Base-by-base conservation (phyloP, 176 grass and related monocot species). In the Elaeis guineensis region DNA sequence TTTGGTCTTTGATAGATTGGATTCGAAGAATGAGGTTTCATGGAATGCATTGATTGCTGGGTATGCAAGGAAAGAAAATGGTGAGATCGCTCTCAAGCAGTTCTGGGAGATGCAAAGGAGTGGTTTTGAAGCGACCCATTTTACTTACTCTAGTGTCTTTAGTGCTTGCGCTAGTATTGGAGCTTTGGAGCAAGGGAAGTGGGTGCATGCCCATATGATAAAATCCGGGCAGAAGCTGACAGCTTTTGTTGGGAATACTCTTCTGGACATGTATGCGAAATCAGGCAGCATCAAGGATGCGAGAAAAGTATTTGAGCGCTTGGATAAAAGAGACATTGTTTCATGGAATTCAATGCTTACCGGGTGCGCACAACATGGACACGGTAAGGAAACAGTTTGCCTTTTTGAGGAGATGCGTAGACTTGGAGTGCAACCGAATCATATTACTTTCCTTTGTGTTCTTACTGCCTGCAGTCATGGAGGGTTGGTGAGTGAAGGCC, bases 261-360 rank as follows among this genome's bases (percentile, higher is more conserved):
- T 90, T 17, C 66, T 90, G 49, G 81, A 81, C 60, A 90, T 90
- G 86, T 90, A 85, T 55, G 86, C 82, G 16, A 90, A 85, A 57
- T 72, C 81, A 8, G 86, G 86, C 16, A 90, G 75, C 55, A 82
- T 90, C 61, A 7, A 35, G 1, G 86, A 90, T 3, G 75, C 82
- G 0, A 85, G 54, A 19, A 90, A 90, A 57, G 72, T 85, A 49
- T 90, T 90, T 76, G 75, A 90, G 23, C 82, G 67, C 24, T 20
- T 90, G 67, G 78, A 73, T 6, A 44, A 62, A 11, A 81, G 62
- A 69, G 86, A 90, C 66, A 3, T 76, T 23, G 78, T 90, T 73
- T 81, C 82, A 17, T 90, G 86, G 86, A 90, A 90, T 62, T 76
- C 82, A 0, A 85, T 90, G 86, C 78, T 90, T 50, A 90, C 78